phyloP scores from a whole-genome alignment of 108 stramenopile genomes.

The Cafeteria roenbergensis region DNA sequence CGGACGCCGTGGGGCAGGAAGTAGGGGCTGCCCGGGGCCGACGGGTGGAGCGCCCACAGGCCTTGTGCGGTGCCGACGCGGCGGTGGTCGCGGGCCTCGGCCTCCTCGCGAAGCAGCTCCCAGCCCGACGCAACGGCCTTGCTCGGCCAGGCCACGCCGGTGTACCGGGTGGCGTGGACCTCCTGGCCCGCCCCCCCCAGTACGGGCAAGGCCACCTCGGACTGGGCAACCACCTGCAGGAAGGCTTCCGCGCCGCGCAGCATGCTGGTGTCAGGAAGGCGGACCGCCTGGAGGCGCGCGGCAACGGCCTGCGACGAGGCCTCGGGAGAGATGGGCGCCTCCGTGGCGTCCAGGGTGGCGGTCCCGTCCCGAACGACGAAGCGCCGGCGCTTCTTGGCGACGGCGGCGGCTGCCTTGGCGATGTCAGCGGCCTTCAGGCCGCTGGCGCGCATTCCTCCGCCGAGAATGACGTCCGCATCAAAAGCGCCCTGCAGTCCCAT shows the following conservation, averaged over 20 bases:
- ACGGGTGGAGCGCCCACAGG: constrained; percentile 84
- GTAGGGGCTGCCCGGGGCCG: constrained; percentile 70
- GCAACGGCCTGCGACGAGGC: too few relatives aligned
- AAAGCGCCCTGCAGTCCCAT: too few relatives aligned
- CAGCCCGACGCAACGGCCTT: constrained; percentile 70
- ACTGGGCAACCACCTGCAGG: constrained; percentile 27
- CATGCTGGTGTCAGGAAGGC: not conserved
- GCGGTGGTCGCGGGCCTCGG: constrained; percentile 90
- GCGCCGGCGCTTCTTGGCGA: too few relatives aligned
- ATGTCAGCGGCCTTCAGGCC: too few relatives aligned
- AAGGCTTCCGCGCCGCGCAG: constrained; percentile 71
- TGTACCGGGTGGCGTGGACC: constrained; percentile 59
- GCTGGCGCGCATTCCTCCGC: too few relatives aligned
- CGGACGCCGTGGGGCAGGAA: constrained; percentile 86
- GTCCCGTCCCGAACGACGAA: too few relatives aligned
- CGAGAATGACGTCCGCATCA: too few relatives aligned
- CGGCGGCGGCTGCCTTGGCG: too few relatives aligned
- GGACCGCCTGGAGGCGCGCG: too few relatives aligned
- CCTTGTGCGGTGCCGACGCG: constrained; percentile 80
- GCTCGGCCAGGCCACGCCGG: constrained; percentile 90
- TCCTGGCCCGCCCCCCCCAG: constrained; percentile 55
- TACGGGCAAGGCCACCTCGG: not conserved
- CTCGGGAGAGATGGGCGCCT: too few relatives aligned
- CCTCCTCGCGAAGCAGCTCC: constrained; percentile 74
- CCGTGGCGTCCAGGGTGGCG: too few relatives aligned